Evolutionary conservation across 495 filamentous ascomycete genomes (phyloP).

Genomic region (Mycothermus thermophilus): DNA sequence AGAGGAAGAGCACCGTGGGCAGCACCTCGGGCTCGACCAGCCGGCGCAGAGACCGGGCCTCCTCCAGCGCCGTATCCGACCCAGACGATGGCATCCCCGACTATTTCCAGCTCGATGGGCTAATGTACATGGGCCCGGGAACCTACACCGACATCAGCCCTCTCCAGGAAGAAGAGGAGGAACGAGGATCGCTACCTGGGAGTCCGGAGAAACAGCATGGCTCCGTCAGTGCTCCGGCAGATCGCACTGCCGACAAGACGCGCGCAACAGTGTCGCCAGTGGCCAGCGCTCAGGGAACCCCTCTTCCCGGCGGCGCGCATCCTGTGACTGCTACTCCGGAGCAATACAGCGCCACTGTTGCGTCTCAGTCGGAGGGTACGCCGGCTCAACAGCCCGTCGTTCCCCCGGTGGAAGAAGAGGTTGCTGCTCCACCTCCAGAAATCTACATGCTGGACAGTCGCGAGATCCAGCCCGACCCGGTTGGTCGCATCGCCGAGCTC

Average conservation of each 20-base stretch:
- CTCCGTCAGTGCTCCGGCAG: neutral
- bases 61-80: slow-evolving; percentile 5
- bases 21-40: slow-evolving; percentile 1
- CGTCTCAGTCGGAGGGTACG: slow-evolving; percentile 4
- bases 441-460: slow-evolving; percentile 11
- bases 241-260: neutral
- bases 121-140: slow-evolving; percentile 30
- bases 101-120: slow-evolving; percentile 29
- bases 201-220: neutral
- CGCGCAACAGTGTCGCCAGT: too few species aligned
- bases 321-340: neutral
- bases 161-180: slow-evolving; percentile 19
- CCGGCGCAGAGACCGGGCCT: slow-evolving; percentile 6
- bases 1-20: slow-evolving; percentile 13
- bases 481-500: slow-evolving; percentile 34
- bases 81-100: slow-evolving; percentile 13
- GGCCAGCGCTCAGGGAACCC: neutral
- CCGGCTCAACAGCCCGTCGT: neutral
- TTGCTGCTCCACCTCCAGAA: neutral
- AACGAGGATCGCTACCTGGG: neutral
- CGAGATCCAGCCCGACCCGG: slow-evolving; percentile 13
- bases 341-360: too few species aligned
- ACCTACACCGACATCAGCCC: slow-evolving; percentile 25
- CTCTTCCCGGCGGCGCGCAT: neutral
- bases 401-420: neutral